Conservation (phyloP, 2,329 filamentous ascomycete species). For the Aspergillus proliferans region DNA sequence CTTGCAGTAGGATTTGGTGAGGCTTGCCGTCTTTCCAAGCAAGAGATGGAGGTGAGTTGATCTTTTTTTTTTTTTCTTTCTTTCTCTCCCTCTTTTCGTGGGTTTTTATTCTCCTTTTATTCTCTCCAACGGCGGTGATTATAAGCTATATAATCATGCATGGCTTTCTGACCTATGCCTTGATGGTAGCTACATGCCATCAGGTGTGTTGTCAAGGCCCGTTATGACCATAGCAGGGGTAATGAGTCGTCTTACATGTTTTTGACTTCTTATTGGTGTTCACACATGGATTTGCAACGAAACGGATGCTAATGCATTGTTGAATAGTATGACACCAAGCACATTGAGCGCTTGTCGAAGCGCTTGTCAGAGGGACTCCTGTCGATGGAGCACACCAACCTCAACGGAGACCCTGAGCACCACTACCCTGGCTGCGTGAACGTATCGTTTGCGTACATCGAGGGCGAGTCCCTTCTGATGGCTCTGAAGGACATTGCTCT, state of each 20-base stretch:
- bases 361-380: conserved; percentile 76
- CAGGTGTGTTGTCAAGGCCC: conserved; percentile 34
- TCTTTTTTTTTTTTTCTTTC: conserved; percentile 10
- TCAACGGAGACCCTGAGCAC: conserved; percentile 75
- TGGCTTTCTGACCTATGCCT: conserved; percentile 73
- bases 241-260: conserved; percentile 45
- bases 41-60: conserved; percentile 78
- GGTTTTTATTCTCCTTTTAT: not conserved
- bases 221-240: conserved; percentile 62
- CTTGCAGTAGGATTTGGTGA: conserved; percentile 91
- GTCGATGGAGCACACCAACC: conserved; percentile 80
- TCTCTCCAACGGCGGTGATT: conserved; percentile 55
- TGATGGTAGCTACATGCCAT: conserved; percentile 43
- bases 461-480: conserved; percentile 97
- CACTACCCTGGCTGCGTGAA: conserved; percentile 98
- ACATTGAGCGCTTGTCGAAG: conserved; percentile 76
- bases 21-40: conserved; percentile 82
- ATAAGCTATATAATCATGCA: conserved; percentile 74
- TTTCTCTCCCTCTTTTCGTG: conserved; percentile 4
- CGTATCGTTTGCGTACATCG: conserved; percentile 96
- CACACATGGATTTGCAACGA: not conserved
- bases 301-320: conserved; percentile 4
- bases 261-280: conserved; percentile 7
- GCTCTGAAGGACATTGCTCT: conserved; percentile 95
- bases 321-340: conserved; percentile 78